Evolutionary conservation across 2,329 filamentous ascomycete species (phyloP).

Genomic region (Botrytis pseudocinerea): DNA sequence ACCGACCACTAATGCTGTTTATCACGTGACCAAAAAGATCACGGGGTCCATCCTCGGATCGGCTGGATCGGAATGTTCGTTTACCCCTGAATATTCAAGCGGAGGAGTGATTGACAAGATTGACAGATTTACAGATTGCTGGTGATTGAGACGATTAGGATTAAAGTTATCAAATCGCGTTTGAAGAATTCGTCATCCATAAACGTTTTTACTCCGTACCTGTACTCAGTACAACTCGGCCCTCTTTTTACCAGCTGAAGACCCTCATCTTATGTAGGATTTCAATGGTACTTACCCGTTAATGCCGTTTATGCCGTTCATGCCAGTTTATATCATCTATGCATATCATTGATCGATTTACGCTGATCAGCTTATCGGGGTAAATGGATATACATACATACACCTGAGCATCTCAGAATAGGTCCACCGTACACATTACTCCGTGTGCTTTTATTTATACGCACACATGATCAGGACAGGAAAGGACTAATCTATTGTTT

Average conservation of each 20-base stretch:
- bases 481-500: slow-evolving; percentile 5
- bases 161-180: slow-evolving; percentile 21
- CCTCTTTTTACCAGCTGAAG: slow-evolving; percentile 13
- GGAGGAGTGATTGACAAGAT: slow-evolving; percentile 16
- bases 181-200: slow-evolving; percentile 21
- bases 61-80: neutral
- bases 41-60: neutral
- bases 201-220: slow-evolving; percentile 3
- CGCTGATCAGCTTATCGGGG: slow-evolving; percentile 15
- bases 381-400: neutral
- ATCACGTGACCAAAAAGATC: neutral
- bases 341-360: slow-evolving; percentile 14
- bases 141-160: slow-evolving; percentile 5
- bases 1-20: fast-evolving
- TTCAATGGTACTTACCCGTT: neutral
- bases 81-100: slow-evolving; percentile 21
- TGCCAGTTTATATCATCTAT: slow-evolving; percentile 11
- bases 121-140: slow-evolving; percentile 1
- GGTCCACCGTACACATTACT: neutral
- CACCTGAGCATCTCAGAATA: neutral
- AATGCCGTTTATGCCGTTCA: neutral
- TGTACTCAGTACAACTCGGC: slow-evolving; percentile 6
- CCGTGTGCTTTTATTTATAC: neutral
- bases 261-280: slow-evolving; percentile 14
- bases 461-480: slow-evolving; percentile 1